Percentiles rank a stretch among this genome's conserved stretches.
Conservation (phyloP, 2,329 filamentous ascomycete genomes). For the Cladosporium cucumerinum region DNA sequence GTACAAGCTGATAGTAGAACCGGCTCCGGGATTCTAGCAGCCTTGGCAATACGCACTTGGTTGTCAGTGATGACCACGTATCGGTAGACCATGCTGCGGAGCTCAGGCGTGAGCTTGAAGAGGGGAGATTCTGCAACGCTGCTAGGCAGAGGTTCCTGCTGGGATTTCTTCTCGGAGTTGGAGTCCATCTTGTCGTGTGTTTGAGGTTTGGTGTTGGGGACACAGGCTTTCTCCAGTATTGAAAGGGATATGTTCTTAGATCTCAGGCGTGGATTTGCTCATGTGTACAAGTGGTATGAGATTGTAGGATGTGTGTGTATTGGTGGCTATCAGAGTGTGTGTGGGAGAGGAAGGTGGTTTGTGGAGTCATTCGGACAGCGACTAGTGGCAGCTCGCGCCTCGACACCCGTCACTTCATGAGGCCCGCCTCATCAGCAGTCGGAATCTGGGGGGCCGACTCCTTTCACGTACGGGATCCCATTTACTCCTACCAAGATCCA, state of each 20-base stretch:
- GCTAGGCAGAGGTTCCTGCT: not conserved
- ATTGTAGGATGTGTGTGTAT: not conserved
- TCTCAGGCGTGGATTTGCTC: not conserved
- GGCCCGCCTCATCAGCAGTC: not conserved
- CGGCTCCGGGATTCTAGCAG: not conserved
- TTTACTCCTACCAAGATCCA: not conserved
- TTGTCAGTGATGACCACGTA: not conserved
- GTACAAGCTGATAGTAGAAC: not conserved
- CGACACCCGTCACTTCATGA: not conserved
- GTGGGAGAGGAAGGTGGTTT: not conserved
- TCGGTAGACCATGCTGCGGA: not conserved
- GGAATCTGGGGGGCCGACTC: not conserved
- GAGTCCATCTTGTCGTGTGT: not conserved
- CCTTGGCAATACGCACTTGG: not conserved
- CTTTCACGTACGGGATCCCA: not conserved
- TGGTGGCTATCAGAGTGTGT: not conserved
- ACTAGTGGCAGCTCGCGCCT: not conserved
- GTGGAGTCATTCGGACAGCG: not conserved
- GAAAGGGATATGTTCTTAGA: too few species aligned
- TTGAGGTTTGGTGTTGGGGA: too few species aligned
- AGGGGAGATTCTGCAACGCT: not conserved
- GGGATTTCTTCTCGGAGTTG: not conserved
- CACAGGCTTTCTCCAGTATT: too few species aligned
- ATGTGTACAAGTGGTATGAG: not conserved
- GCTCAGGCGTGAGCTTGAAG: not conserved